These are phyloP conservation scores for Yamadazyma spencermartinsiae DNA, from an alignment of 1,139 yeast species.

Conservation along the genomic window DNA sequence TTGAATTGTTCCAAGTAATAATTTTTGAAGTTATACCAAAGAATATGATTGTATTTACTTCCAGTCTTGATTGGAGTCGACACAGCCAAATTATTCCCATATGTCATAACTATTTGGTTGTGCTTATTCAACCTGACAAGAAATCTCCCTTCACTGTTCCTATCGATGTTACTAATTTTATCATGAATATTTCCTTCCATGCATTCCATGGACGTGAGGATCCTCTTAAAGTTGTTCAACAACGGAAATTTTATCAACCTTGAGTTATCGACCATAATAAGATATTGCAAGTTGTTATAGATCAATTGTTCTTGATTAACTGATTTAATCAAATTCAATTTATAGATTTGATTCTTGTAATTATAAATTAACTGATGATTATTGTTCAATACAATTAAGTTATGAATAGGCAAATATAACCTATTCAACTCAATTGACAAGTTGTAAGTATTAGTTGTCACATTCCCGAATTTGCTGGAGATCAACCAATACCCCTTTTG, in stretches of 20 bases:
- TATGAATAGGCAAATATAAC: constrained; percentile 24
- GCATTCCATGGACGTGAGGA: constrained; percentile 23
- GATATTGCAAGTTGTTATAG: constrained; percentile 28
- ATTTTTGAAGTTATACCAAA: constrained; percentile 44
- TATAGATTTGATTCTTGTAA: constrained; percentile 20
- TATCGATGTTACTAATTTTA: background rate
- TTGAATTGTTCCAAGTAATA: constrained; percentile 35
- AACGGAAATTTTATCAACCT: constrained; percentile 31
- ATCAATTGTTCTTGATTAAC: constrained; percentile 18
- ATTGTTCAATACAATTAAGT: constrained; percentile 28
- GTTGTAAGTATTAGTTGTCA: constrained; percentile 29
- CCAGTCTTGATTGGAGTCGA: constrained; percentile 37
- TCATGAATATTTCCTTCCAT: constrained; percentile 16
- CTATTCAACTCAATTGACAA: constrained; percentile 26
- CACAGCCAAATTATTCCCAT: constrained; percentile 31
- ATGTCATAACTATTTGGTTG: constrained; percentile 34
- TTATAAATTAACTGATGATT: constrained; percentile 24
- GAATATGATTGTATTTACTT: constrained; percentile 30
- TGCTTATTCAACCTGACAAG: constrained; percentile 23
- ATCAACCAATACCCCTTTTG: constrained; percentile 33
- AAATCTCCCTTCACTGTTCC: constrained; percentile 3
- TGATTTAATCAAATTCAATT: constrained; percentile 23
- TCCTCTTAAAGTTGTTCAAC: constrained; percentile 30
- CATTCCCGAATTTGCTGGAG: constrained; percentile 37
- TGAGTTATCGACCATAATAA: constrained; percentile 23